Conservation (phyloP, 225 moss, liverwort and hornwort species). For the Straminergon stramineum region DNA sequence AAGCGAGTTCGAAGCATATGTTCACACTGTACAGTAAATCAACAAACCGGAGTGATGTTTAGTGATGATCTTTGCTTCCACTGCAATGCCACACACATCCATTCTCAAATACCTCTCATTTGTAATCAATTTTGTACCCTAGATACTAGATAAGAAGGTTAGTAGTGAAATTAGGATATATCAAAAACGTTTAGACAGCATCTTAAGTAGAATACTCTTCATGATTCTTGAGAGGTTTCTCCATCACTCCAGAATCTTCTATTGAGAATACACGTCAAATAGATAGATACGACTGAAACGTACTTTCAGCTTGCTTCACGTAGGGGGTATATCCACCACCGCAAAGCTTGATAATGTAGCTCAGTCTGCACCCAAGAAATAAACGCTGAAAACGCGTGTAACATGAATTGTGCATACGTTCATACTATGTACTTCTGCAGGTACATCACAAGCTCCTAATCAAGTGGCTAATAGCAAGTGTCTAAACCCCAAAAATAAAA, state of each 20-base stretch:
- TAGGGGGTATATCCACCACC: slow-evolving; percentile 18
- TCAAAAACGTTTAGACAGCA: background rate
- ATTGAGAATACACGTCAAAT: background rate
- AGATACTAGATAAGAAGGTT: background rate
- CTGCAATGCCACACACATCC: background rate
- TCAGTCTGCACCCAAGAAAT: slow-evolving; percentile 12
- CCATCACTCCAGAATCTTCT: background rate
- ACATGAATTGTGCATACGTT: background rate
- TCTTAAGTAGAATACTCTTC: background rate
- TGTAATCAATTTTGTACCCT: background rate
- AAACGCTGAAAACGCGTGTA: background rate
- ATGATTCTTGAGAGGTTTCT: background rate
- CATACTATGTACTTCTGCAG: background rate
- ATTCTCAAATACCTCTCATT: background rate
- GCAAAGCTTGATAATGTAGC: slow-evolving; percentile 31
- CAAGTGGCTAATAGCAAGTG: background rate
- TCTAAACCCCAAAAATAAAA: background rate
- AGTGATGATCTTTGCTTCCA: background rate
- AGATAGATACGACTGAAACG: background rate
- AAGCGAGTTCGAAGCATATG: background rate
- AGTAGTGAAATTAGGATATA: background rate
- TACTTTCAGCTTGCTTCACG: slow-evolving; percentile 39
- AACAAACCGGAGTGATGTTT: too few species aligned
- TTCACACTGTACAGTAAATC: background rate
- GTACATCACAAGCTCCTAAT: background rate